Percentiles rank a stretch among this genome's conserved stretches.
Conservation (phyloP, 805 yeast species). For the Starmerella khaoyaiensis region DNA sequence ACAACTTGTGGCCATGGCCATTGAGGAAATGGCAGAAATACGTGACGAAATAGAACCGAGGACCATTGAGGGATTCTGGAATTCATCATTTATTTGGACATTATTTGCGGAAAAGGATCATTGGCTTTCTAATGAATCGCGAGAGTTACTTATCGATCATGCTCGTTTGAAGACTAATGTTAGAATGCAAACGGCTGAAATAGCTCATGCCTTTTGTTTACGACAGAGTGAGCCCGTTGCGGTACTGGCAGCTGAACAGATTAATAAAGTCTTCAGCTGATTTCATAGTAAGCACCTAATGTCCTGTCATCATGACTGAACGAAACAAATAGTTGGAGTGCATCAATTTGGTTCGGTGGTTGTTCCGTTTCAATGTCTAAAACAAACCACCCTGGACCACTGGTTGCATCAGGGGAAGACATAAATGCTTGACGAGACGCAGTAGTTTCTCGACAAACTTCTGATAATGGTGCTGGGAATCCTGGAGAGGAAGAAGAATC, state of each 20-base stretch:
- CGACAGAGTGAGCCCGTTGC: constrained; percentile 40
- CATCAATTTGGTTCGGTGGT: background rate
- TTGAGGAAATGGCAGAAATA: constrained; percentile 46
- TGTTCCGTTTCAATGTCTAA: constrained; percentile 8
- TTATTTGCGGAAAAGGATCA: constrained; percentile 49
- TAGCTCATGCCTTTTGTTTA: constrained; percentile 51
- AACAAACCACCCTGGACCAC: constrained; percentile 25
- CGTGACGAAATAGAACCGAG: constrained; percentile 29
- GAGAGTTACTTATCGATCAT: constrained; percentile 33
- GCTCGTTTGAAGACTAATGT: constrained; percentile 28
- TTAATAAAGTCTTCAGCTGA: background rate
- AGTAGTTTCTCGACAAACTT: constrained; percentile 22
- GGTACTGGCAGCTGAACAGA: constrained; percentile 15
- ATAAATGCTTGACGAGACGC: constrained; percentile 23
- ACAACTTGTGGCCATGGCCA: constrained; percentile 46
- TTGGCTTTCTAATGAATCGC: constrained; percentile 48
- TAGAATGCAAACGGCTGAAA: constrained; percentile 29
- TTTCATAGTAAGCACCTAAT: constrained; percentile 4
- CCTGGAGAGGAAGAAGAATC: constrained; percentile 19
- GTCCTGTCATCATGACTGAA: background rate
- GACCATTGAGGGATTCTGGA: constrained; percentile 36
- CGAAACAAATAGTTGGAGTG: background rate
- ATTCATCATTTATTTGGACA: constrained; percentile 37
- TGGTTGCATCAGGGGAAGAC: constrained; percentile 16
- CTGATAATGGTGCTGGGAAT: constrained; percentile 20